Evolutionary conservation across 768 basidiomycete species (phyloP), one percentile per base, ranked within the genome.

Genomic region (Artomyces pyxidatus): DNA sequence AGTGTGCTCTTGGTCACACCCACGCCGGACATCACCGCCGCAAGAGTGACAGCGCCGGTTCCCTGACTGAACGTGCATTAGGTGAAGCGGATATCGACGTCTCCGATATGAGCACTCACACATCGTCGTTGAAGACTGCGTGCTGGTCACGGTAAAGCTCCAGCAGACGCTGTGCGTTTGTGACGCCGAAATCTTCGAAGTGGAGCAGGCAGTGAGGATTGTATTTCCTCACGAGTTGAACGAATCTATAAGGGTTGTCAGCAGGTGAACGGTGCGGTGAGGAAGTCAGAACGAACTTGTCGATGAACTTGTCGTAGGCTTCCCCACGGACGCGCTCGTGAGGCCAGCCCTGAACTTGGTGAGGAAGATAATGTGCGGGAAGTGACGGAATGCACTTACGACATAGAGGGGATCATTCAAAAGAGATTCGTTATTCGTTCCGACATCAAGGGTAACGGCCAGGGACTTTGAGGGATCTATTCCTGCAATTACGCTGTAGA

Each of bases 151-250:
- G 70, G 63, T 86, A 89, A 32, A 69, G 66, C 37, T 80, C 71
- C 30, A 92, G 70, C 1, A 91, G 63, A 16, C 77, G 66, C 50
- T 85, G 77, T 0, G 89, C 88, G 53, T 91, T 90, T 25, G 74
- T 73, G 2, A 86, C 80, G 3, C 88, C 88, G 52, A 90, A 90
- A 58, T 92, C 88, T 60, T 93, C 89, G 48, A 92, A 90, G 61
- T 94, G 89, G 3, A 88, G 67, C 3, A 91, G 71, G 59, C 74
- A 68, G 49, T 75, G 67, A 0, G 85, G 83, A 53, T 77, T 74
- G 60, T 89, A 64, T 61, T 88, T 89, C 40, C 81, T 74, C 6
- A 90, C 80, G 10, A 90, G 71, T 54, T 83, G 81, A 3, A 90
- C 79, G 58, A 92, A 88, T 57, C 83, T 85, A 52, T 16, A 39